phyloP scores from a whole-genome alignment of 129 eudicot genomes.

The Heracleum sosnowskyi region DNA sequence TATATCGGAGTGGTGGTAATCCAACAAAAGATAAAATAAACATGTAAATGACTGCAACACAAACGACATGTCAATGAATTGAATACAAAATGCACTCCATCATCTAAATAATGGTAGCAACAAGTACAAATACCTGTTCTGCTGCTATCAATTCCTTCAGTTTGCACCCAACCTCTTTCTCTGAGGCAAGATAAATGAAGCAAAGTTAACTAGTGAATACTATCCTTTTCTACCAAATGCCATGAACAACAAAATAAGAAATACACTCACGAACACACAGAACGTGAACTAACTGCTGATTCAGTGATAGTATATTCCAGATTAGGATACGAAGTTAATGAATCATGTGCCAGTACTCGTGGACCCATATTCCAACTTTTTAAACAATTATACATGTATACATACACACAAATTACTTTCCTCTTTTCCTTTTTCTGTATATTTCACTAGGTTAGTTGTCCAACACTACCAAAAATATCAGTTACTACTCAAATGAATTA shows the following conservation, averaged over 20 bases:
- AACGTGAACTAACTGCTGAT: neutral
- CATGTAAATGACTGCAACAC: neutral
- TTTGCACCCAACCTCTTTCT: constrained; percentile 38
- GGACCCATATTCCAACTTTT: neutral
- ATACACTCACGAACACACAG: neutral
- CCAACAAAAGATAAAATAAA: neutral
- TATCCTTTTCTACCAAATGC: neutral
- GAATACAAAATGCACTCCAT: neutral
- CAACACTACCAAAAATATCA: neutral
- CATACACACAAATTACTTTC: neutral
- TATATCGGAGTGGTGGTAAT: neutral
- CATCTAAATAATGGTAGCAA: neutral
- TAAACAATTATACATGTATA: no score
- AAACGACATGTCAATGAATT: neutral
- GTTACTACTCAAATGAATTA: neutral
- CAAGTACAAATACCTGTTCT: constrained; percentile 46
- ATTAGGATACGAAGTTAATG: neutral
- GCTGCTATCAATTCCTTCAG: constrained; percentile 50
- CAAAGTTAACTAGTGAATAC: neutral
- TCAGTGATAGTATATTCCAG: neutral
- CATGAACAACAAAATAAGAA: neutral
- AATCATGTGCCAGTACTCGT: neutral
- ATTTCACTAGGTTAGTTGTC: neutral
- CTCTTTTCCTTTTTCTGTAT: neutral
- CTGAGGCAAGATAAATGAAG: constrained; percentile 29